Evolutionary conservation across 2,329 filamentous ascomycete species (phyloP).

Genomic region (Diaporthe australafricana): DNA sequence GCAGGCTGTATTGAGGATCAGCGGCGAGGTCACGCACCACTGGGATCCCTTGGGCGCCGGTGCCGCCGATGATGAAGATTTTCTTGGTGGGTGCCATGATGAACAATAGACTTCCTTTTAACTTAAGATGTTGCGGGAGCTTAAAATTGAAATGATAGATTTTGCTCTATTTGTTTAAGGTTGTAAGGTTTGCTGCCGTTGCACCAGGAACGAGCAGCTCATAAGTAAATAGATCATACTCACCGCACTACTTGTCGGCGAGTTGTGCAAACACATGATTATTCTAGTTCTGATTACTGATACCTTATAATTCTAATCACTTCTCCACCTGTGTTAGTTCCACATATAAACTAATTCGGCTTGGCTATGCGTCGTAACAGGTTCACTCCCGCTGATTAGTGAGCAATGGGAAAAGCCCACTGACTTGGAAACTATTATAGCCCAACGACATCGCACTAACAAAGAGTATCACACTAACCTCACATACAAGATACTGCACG

Average conservation of each 20-base stretch:
- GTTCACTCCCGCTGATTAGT: not conserved
- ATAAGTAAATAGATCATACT: not conserved
- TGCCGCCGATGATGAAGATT: conserved; percentile 59
- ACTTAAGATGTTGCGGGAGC: no score
- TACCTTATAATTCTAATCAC: not conserved
- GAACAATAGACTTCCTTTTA: no score
- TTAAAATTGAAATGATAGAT: not conserved
- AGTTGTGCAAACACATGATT: not conserved
- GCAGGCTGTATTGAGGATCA: conserved; percentile 56
- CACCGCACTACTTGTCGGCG: no score
- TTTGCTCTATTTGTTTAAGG: not conserved
- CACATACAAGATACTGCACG: no score
- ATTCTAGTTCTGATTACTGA: not conserved
- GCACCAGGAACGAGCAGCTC: not conserved
- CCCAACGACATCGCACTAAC: not conserved
- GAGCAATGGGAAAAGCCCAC: not conserved
- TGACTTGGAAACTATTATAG: not conserved
- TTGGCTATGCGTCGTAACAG: not conserved
- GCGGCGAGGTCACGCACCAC: conserved; percentile 55
- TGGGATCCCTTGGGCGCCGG: conserved; percentile 63
- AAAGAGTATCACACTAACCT: no score
- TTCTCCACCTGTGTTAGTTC: not conserved
- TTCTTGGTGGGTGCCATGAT: not conserved
- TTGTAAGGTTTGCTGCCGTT: not conserved
- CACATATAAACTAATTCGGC: not conserved